A percentile compares a stretch with the other conserved stretches of the same genome.
phyloP scores from a whole-genome alignment of 73 alveolate genomes.

The Paraurostyla sp. region DNA sequence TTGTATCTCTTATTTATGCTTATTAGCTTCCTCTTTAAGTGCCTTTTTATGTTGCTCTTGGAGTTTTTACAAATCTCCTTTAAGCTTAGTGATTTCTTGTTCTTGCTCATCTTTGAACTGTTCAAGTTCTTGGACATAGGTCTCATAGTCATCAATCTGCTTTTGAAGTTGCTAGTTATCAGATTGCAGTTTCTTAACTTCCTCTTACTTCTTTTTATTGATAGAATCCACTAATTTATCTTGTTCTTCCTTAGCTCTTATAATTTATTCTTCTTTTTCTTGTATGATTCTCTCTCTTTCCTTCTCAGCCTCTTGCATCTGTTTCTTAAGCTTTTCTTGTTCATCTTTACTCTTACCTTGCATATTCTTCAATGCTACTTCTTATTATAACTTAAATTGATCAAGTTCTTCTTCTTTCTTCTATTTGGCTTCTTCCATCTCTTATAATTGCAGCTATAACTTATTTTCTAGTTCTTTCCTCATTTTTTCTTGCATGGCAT shows the following conservation, averaged over 20 bases:
- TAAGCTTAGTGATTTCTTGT: neutral
- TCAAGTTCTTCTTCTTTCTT: neutral
- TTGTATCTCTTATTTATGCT: neutral
- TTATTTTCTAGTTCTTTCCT: neutral
- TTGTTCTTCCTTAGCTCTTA: neutral
- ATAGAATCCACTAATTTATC: neutral
- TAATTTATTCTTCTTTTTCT: conserved; percentile 2
- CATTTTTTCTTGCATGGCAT: conserved; percentile 10
- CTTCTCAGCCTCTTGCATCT: neutral
- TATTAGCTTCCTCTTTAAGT: neutral
- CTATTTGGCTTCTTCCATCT: neutral
- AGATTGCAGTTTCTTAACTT: neutral
- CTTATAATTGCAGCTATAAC: neutral
- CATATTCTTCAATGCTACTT: neutral
- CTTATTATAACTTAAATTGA: neutral
- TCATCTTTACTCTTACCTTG: neutral
- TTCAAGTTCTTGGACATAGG: neutral
- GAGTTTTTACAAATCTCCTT: neutral
- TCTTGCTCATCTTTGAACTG: neutral
- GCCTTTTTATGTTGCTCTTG: neutral
- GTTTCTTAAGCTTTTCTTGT: neutral
- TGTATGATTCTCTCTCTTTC: neutral
- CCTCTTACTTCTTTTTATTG: neutral
- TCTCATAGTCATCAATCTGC: neutral
- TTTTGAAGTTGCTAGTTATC: neutral